Base-by-base conservation (phyloP, 768 basidiomycete species). In the Termitomyces sp. region DNA sequence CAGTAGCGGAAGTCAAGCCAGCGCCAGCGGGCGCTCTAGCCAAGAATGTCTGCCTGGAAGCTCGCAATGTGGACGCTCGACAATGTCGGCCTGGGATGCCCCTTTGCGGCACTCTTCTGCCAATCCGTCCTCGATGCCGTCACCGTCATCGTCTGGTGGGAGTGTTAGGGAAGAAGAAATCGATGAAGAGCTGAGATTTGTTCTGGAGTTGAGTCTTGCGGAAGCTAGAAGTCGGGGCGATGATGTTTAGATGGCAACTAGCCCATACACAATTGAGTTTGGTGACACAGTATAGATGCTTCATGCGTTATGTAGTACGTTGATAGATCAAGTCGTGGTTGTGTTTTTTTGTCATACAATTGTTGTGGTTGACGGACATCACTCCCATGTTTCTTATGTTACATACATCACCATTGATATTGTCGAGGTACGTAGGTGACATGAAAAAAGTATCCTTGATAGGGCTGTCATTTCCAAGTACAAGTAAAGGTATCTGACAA, bases 171-270 rank as follows among this genome's bases (percentile, higher is more conserved):
- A 47, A 0, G 75, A 74, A 10, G 76, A 78, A 15, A 75, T 82
- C 60, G 86, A 90, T 55, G 84, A 80, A 15, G 87, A 89, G 59
- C 60, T 90, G 65, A 74, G 69, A 47, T 77, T 82, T 58, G 87
- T 82, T 11, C 77, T 90, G 12, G 83, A 85, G 67, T 65, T 90
- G 66, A 90, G 88, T 64, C 74, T 90, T 24, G 84, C 79, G 1
- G 88, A 90, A 62, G 84, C 82, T n/a, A 69, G 64, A 51, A 76
- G 73, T 58, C 70, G 71, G 3, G 70, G 69, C 17, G 68, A 70
- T 47, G 48, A 62, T 54, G 47, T 62, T 24, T 64, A 45, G 51
- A 53, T 48, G 28, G 11, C n/a, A 26, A 38, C 24, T 8, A 19
- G 8, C 17, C 14, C 2, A 14, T 48, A 34, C 5, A 19, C 4